A percentile compares a stretch with the other conserved stretches of the same genome.
Evolutionary conservation across 169 alveolate genomes (phyloP).

Genomic region (Cystoisospora suis): DNA sequence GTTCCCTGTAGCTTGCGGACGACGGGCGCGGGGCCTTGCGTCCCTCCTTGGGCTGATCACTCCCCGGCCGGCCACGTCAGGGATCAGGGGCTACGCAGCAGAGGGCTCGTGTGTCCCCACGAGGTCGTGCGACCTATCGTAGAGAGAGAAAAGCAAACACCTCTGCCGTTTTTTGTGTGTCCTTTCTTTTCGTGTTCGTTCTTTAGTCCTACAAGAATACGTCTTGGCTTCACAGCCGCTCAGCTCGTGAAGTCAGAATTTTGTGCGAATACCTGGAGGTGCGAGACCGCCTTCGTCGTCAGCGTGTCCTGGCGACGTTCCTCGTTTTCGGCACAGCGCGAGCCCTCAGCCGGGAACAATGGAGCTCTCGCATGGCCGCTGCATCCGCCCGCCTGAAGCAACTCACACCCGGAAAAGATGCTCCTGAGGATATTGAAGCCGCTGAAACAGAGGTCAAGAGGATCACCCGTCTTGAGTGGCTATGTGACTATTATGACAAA

Average conservation of each 20-base stretch:
- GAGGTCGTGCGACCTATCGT: too few species aligned
- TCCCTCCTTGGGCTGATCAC: too few species aligned
- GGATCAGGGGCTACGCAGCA: too few species aligned
- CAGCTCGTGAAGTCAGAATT: constrained; percentile 75
- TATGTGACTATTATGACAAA: constrained; percentile 35
- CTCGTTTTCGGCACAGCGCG: constrained; percentile 75
- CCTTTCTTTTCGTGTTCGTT: too few species aligned
- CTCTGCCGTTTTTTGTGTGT: too few species aligned
- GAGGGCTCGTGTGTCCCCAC: too few species aligned
- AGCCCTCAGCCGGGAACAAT: constrained; percentile 59
- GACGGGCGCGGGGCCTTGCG: too few species aligned
- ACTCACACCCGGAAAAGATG: background rate
- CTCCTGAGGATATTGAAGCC: background rate
- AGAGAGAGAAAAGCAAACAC: too few species aligned
- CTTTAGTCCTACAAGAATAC: constrained; percentile 69
- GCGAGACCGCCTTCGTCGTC: constrained; percentile 67
- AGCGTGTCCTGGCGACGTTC: constrained; percentile 68
- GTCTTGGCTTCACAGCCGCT: constrained; percentile 66
- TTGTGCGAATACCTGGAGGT: constrained; percentile 75
- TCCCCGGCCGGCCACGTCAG: too few species aligned
- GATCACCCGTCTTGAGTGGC: constrained; percentile 40
- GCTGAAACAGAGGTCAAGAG: background rate
- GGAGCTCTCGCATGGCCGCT: constrained; percentile 46
- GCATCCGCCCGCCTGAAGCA: background rate
- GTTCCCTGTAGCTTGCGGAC: too few species aligned